Evolutionary conservation across 2,329 filamentous ascomycete species (phyloP).

Genomic region (Ceratocystis lukuohia): DNA sequence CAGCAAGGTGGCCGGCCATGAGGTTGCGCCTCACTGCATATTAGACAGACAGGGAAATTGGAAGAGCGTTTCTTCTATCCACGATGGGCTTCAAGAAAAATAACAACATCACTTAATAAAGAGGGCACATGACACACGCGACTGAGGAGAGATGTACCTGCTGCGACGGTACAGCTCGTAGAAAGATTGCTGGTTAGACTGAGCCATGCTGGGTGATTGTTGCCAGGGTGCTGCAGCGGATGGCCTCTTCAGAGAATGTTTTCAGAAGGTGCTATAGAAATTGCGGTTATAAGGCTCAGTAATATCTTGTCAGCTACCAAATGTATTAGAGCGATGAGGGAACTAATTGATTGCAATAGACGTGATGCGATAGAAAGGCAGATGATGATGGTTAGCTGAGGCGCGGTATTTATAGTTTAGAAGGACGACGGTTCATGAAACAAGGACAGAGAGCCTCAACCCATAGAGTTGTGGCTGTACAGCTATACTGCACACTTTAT

Average conservation of each 20-base stretch:
- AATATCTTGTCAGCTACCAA: conserved; percentile 8
- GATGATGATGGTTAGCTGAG: not conserved
- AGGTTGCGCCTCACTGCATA: not conserved
- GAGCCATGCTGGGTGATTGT: conserved; percentile 10
- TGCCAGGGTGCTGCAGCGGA: not conserved
- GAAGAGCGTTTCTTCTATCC: not conserved
- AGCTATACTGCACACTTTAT: not conserved
- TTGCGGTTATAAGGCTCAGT: not conserved
- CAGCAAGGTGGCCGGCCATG: not conserved
- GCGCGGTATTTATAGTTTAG: conserved; percentile 23
- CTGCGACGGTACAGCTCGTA: conserved; percentile 98
- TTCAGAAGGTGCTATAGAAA: not conserved
- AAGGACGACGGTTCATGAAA: conserved; percentile 7
- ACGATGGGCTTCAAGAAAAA: not conserved
- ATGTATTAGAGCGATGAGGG: conserved; percentile 12
- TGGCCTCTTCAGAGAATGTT: not conserved
- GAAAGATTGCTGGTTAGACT: conserved; percentile 37
- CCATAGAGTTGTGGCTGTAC: conserved; percentile 4
- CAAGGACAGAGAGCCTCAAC: conserved; percentile 13
- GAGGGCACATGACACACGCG: conserved; percentile 7
- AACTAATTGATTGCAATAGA: not conserved
- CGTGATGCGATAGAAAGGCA: not conserved
- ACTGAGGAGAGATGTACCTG: conserved; percentile 51
- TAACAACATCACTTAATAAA: not conserved
- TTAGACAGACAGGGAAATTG: not conserved